Base-by-base conservation (phyloP, 2,329 filamentous ascomycete genomes). In the Fusarium ambrosium region DNA sequence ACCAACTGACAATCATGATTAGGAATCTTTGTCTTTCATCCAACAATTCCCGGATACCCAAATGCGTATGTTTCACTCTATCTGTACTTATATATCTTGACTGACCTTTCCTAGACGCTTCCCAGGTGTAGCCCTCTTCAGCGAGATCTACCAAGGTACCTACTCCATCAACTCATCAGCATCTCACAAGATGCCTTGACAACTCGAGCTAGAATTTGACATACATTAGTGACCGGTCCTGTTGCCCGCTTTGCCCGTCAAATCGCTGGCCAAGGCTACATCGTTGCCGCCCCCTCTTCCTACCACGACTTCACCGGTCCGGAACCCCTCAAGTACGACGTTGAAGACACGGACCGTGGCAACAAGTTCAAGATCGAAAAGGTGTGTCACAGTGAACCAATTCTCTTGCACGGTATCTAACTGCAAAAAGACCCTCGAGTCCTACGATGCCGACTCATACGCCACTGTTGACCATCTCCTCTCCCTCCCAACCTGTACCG, bases 61-160 rank as follows among this genome's bases (percentile, higher is more conserved):
- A 92, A 97, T 76, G 95, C 95, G 83, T 95, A 91, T 80, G 88
- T 13, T 6, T 27, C 4, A 18, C 3, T 13, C 34, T 16, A 5
- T 24, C 6, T 29, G 18, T 36, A 16, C 55, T 53, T 51, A 11
- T 11, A 18, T 14, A 10, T 6, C 10, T 18, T n/a, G 18, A 20
- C 69, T 79, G 20, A 78, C 9, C 29, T 18, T 3, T 13, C 13
- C 4, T 69, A 91, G 90, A 34, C 87, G 88, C 60, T 98, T 97
- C 79, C 95, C 95, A 0, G 95, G 94, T 22, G 94, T 98, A 6
- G 93, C 94, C 16, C 88, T 98, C 66, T 98, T 97, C 82, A 95
- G 93, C 78, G 95, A 98, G 85, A 98, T 98, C 79, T 98, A 98
- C 81, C 95, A 98, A 91, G 95, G 95, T 95, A 83, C 94, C 83